Evolutionary conservation across 2,329 filamentous ascomycete species (phyloP), one percentile per base, ranked within the genome.

Genomic region (Scleromitrula shiraiana): DNA sequence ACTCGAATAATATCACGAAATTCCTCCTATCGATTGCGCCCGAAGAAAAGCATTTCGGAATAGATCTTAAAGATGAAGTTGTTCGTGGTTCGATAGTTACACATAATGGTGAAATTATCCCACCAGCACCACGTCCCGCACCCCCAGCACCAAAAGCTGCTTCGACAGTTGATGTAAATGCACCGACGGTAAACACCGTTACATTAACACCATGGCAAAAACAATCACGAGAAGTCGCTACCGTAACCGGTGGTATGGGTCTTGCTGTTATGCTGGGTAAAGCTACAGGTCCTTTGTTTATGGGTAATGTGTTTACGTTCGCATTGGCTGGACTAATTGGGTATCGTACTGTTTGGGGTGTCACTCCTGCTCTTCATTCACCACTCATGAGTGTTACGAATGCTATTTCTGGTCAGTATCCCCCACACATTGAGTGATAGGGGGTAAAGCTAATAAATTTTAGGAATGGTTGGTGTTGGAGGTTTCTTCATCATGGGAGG

Each of bases 341-440:
- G 7, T 95, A 95, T 62, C 79, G 88, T 41, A 87, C 87, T 5
- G 86, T 95, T 20, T 95, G 88, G 88, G 88, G 88, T 45, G 88
- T 95, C 10, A 71, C 74, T 0, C 88, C 88, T 7, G 87, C 88
- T 29, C 73, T 95, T 5, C 89, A 95, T 65, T 91, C 86, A 2
- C 89, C 88, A 1, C 70, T 95, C 5, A 95, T 95, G 89, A 90
- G 85, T 57, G 88, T 94, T 29, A 95, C 89, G 7, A 95, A 95
- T 64, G 89, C 89, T 23, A 95, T 95, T 58, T 93, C 87, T 26
- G 88, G 84, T 66, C 69, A 55, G 54, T 3, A 2, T 24, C 17
- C n/a, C 7, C 26, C 2, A 20, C 14, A 7, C 12, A n/a, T 29
- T 14, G 32, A 7, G 12, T 6, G 9, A 4, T 20, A 17, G 29